A percentile compares a stretch with the other conserved stretches of the same genome.
Conservation (phyloP, 2,329 filamentous ascomycete genomes). For the Venturia nashicola region DNA sequence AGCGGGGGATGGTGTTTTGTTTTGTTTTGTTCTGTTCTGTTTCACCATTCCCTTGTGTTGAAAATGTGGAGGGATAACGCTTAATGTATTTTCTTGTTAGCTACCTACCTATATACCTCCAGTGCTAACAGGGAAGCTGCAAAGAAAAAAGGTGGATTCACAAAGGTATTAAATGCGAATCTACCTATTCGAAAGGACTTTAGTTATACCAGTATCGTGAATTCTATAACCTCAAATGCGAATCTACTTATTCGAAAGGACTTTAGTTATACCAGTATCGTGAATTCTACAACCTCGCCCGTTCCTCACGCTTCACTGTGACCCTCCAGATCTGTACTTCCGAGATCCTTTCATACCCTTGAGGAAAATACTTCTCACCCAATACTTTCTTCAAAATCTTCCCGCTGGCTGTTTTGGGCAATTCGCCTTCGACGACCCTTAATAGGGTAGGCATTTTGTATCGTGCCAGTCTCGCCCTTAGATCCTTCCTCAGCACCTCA, state of each 20-base stretch:
- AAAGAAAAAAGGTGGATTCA: too few species aligned
- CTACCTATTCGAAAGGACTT: background rate
- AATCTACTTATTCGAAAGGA: too few species aligned
- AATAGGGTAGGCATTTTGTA: conserved; percentile 39
- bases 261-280: background rate
- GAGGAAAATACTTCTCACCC: conserved; percentile 27
- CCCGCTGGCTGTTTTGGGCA: conserved; percentile 36
- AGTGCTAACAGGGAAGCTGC: too few species aligned
- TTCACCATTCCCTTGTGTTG: too few species aligned
- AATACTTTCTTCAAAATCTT: conserved; percentile 39
- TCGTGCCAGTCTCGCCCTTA: conserved; percentile 31
- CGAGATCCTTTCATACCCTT: conserved; percentile 13
- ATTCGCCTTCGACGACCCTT: conserved; percentile 30
- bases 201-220: background rate
- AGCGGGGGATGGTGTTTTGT: too few species aligned
- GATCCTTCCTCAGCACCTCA: conserved; percentile 29
- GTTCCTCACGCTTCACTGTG: background rate
- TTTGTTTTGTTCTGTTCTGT: too few species aligned
- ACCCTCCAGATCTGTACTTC: conserved; percentile 21
- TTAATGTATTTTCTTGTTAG: too few species aligned
- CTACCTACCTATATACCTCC: too few species aligned
- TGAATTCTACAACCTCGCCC: background rate
- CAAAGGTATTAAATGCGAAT: too few species aligned
- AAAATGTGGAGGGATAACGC: too few species aligned
- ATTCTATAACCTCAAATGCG: background rate